Evolutionary conservation across 164 flowering plant species (phyloP).

Genomic region (Berberis thunbergii): DNA sequence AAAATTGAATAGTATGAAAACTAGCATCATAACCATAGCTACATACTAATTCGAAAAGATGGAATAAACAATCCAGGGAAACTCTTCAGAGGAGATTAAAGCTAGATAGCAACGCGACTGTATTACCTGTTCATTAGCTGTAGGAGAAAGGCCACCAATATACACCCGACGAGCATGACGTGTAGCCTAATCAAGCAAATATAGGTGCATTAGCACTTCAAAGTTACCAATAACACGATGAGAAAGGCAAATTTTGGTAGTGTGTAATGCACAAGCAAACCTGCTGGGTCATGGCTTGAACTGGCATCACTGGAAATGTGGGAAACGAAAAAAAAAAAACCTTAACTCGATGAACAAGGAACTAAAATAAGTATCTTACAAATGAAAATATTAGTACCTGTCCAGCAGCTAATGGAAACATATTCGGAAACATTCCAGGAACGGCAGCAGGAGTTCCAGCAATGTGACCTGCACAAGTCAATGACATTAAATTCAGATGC

Average conservation of each 20-base stretch:
- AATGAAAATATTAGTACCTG: constrained; percentile 36
- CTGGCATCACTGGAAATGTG: constrained; percentile 75
- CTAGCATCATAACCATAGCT: no score
- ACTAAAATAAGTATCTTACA: background rate
- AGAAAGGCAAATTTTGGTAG: background rate
- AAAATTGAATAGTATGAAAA: no score
- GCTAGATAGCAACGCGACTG: background rate
- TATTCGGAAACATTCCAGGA: constrained; percentile 81
- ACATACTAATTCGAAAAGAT: no score
- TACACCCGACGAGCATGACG: constrained; percentile 92
- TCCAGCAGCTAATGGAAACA: constrained; percentile 60
- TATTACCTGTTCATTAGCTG: constrained; percentile 91
- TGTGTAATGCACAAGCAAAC: constrained; percentile 26
- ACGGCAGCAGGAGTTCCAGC: constrained; percentile 51
- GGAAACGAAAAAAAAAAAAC: constrained; percentile 28
- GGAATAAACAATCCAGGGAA: no score
- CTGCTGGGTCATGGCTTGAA: constrained; percentile 99
- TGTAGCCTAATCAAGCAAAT: constrained; percentile 43
- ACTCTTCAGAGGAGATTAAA: no score
- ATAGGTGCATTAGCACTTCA: background rate
- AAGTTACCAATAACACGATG: background rate
- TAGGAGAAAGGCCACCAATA: constrained; percentile 92
- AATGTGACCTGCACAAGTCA: constrained; percentile 49
- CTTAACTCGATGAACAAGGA: constrained; percentile 1
- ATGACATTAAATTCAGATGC: constrained; percentile 8